Evolutionary conservation across 202 grass and related monocot species (phyloP).

Genomic region (Setaria viridis): DNA sequence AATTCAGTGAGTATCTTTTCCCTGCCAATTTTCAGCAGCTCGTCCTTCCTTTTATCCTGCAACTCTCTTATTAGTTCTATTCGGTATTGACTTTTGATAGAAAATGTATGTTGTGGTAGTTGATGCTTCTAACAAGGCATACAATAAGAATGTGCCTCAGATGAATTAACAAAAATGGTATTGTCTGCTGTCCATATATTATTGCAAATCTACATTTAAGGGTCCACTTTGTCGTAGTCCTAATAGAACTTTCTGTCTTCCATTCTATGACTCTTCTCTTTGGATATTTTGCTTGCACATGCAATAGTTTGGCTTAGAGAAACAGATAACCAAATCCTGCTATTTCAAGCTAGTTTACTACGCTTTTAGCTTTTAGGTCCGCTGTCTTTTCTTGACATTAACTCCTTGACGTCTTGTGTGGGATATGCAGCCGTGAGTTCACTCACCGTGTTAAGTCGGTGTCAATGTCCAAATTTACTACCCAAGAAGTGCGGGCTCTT

Average conservation of each 20-base stretch:
- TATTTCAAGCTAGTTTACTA: constrained; percentile 14
- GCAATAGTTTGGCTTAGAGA: constrained; percentile 20
- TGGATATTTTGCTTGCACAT: constrained; percentile 9
- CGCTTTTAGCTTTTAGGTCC: constrained; percentile 32
- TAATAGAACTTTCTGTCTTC: constrained; percentile 31
- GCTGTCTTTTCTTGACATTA: constrained; percentile 23
- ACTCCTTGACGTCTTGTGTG: constrained; percentile 26
- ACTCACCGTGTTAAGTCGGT: constrained; percentile 97
- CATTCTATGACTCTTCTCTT: background rate
- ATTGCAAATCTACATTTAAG: constrained; percentile 8
- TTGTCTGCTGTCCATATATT: constrained; percentile 3
- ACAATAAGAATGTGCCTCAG: constrained; percentile 1
- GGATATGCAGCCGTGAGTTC: constrained; percentile 80
- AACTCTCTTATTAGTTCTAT: constrained; percentile 1
- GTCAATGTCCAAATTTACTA: constrained; percentile 94
- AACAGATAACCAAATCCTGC: constrained; percentile 14
- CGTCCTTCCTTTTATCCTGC: constrained; percentile 21
- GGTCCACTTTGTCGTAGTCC: background rate
- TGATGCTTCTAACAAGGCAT: constrained; percentile 29
- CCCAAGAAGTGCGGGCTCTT: constrained; percentile 84
- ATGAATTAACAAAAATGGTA: constrained; percentile 15
- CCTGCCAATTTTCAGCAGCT: constrained; percentile 33
- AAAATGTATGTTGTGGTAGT: constrained; percentile 30
- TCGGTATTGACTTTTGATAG: background rate
- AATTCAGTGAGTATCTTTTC: constrained; percentile 82